Conservation (phyloP, 1,284 basidiomycete species). For the Ganoderma meredithae region DNA sequence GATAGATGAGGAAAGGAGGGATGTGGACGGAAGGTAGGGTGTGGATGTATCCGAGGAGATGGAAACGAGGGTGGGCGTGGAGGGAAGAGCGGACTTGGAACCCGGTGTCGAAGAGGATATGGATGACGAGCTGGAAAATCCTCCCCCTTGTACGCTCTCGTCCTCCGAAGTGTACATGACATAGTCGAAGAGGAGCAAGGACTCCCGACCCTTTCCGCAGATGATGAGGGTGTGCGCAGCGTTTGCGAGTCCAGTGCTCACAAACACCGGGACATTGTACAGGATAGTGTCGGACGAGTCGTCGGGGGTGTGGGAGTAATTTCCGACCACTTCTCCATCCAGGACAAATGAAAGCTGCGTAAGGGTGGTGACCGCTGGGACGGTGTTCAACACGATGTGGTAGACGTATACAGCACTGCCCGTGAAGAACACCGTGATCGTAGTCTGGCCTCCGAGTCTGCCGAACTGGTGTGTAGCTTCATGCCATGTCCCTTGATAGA, state of each 20-base stretch:
- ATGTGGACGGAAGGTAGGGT: background rate
- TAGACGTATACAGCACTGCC: conserved; percentile 26
- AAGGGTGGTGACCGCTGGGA: conserved; percentile 1
- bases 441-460: background rate
- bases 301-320: conserved; percentile 12
- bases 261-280: conserved; percentile 16
- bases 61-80: background rate
- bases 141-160: background rate
- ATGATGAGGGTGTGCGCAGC: conserved; percentile 17
- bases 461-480: conserved; percentile 12
- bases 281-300: conserved; percentile 1
- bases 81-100: background rate
- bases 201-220: background rate
- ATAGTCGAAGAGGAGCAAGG: conserved; percentile 21
- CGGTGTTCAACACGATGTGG: conserved; percentile 17
- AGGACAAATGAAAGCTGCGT: conserved; percentile 19
- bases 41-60: background rate
- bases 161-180: conserved; percentile 19
- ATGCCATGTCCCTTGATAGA: conserved; percentile 24
- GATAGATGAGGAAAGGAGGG: background rate
- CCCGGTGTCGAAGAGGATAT: background rate
- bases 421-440: conserved; percentile 17
- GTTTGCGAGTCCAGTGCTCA: conserved; percentile 8
- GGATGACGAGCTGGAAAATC: background rate
- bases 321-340: conserved; percentile 13